Evolutionary conservation across 306 rosid species (phyloP).

Genomic region (Sicyos edulis): DNA sequence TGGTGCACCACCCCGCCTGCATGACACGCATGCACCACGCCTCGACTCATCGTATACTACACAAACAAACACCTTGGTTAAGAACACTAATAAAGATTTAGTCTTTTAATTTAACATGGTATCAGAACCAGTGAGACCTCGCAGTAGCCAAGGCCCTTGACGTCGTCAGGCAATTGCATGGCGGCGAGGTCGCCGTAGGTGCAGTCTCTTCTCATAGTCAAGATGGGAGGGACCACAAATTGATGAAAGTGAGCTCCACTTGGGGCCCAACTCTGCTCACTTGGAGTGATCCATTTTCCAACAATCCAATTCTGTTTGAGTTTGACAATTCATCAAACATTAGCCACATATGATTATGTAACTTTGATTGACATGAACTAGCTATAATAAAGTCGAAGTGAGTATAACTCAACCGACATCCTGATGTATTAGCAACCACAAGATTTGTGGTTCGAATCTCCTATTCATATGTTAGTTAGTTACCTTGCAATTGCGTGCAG

Average conservation of each 20-base stretch:
- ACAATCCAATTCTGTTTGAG: slow-evolving; percentile 76
- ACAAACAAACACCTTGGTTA: not conserved
- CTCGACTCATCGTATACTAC: slow-evolving; percentile 92
- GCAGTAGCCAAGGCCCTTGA: slow-evolving; percentile 71
- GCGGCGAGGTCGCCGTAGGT: slow-evolving; percentile 94
- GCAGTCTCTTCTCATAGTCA: slow-evolving; percentile 74
- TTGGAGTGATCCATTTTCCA: slow-evolving; percentile 93
- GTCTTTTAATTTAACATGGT: not conserved
- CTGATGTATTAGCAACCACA: too few relatives aligned
- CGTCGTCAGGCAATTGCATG: slow-evolving; percentile 83
- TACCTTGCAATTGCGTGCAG: slow-evolving; percentile 83
- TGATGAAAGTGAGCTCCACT: slow-evolving; percentile 85
- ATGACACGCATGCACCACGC: slow-evolving; percentile 97
- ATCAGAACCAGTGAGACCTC: slow-evolving; percentile 39
- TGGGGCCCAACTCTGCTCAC: slow-evolving; percentile 90
- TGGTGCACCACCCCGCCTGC: slow-evolving; percentile 94
- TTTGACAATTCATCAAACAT: not conserved
- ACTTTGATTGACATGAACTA: too few relatives aligned
- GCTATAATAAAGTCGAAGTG: too few relatives aligned
- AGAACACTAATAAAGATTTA: too few relatives aligned
- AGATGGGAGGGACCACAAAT: slow-evolving; percentile 91
- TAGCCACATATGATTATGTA: not conserved
- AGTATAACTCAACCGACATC: too few relatives aligned
- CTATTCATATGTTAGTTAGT: too few relatives aligned
- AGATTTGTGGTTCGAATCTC: too few relatives aligned